These are phyloP conservation scores for Dacryopinax primogenitus DNA, from an alignment of 768 basidiomycete species.

Conservation along the genomic window DNA sequence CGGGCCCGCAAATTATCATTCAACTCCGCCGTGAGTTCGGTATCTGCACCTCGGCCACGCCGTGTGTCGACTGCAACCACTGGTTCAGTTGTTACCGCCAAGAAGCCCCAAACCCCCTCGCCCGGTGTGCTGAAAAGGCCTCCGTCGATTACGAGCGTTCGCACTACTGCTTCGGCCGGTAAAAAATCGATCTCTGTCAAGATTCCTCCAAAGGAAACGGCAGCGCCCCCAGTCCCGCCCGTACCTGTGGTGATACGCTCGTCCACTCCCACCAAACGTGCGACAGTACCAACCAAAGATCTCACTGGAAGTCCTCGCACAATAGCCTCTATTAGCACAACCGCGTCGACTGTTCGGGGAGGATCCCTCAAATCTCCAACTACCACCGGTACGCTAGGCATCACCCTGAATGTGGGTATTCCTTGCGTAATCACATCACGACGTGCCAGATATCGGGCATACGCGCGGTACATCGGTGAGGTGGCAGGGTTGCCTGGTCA, in stretches of 20 bases:
- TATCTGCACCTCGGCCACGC: slow-evolving; percentile 12
- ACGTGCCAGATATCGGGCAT: slow-evolving; percentile 71
- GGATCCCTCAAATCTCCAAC: neutral
- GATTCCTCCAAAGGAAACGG: neutral
- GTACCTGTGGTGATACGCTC: neutral
- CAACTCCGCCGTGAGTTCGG: neutral
- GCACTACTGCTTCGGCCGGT: slow-evolving; percentile 22
- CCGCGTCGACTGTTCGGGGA: neutral
- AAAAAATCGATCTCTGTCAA: slow-evolving; percentile 17
- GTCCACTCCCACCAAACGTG: neutral
- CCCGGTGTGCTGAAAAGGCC: slow-evolving; percentile 16
- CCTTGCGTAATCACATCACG: slow-evolving; percentile 81
- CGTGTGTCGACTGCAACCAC: slow-evolving; percentile 20
- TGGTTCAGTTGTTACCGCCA: slow-evolving; percentile 12
- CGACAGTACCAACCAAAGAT: neutral
- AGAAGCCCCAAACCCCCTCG: neutral
- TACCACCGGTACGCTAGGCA: slow-evolving; percentile 31
- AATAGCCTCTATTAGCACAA: neutral
- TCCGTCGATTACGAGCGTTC: slow-evolving; percentile 23
- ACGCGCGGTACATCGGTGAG: slow-evolving; percentile 78
- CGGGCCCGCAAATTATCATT: neutral
- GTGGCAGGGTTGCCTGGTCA: slow-evolving; percentile 67
- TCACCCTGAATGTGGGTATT: slow-evolving; percentile 72
- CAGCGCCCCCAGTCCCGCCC: slow-evolving; percentile 8
- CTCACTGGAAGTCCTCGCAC: neutral